Evolutionary conservation across 2,329 filamentous ascomycete genomes (phyloP).

Genomic region (Kalaharituber pfeilii): DNA sequence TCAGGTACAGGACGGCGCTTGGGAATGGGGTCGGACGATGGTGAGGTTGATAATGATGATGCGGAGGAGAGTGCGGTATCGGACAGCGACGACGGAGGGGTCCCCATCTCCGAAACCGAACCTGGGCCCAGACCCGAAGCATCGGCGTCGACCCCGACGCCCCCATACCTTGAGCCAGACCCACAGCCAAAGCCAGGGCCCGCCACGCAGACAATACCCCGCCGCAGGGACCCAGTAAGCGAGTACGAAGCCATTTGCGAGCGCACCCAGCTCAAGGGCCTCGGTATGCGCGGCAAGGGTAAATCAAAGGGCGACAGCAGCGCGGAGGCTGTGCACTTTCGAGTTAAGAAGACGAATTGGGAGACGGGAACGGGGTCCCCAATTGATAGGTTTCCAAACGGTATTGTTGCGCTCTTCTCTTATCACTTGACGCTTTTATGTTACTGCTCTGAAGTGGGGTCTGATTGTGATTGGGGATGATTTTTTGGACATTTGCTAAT

Average conservation of each 20-base stretch:
- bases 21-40: too few relatives aligned
- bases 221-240: neutral
- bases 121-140: too few relatives aligned
- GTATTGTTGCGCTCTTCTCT: constrained; percentile 34
- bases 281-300: neutral
- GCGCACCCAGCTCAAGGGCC: neutral
- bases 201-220: neutral
- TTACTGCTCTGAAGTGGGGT: constrained; percentile 13
- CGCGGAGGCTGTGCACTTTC: constrained; percentile 20
- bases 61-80: too few relatives aligned
- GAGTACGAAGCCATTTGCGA: neutral
- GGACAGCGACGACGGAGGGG: too few relatives aligned
- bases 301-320: neutral
- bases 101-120: neutral
- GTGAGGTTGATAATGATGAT: too few relatives aligned
- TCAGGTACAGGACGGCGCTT: too few relatives aligned
- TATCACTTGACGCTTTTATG: too few relatives aligned
- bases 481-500: too few relatives aligned
- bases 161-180: too few relatives aligned
- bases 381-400: constrained; percentile 57
- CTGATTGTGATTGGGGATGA: too few relatives aligned
- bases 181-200: too few relatives aligned
- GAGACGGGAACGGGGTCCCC: constrained; percentile 30
- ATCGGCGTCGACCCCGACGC: too few relatives aligned
- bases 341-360: constrained; percentile 37